A percentile compares a stretch with the other conserved stretches of the same genome.
phyloP scores from a whole-genome alignment of 768 basidiomycete genomes.

The Agaricus subrufescens region DNA sequence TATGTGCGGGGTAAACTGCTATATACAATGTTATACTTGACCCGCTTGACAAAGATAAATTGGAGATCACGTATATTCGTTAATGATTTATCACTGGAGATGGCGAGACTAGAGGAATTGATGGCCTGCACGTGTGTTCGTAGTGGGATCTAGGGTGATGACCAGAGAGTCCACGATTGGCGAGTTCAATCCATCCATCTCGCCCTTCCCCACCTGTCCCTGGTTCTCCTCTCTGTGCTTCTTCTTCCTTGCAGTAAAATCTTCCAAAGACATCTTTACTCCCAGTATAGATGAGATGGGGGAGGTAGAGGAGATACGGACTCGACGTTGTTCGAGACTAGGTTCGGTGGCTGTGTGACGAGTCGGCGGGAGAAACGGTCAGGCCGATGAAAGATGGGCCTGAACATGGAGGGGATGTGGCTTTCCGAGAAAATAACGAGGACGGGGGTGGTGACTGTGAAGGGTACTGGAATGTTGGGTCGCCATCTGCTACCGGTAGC shows the following conservation, averaged over 20 bases:
- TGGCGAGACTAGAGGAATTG: no score
- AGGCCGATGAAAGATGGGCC: no score
- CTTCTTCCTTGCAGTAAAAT: constrained; percentile 53
- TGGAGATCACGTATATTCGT: not conserved
- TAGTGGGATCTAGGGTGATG: no score
- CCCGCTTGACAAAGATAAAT: not conserved
- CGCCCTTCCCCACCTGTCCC: not conserved
- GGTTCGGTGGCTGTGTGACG: not conserved
- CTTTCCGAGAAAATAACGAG: no score
- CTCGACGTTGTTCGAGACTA: no score
- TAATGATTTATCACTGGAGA: no score
- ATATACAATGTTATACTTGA: not conserved
- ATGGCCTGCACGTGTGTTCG: not conserved
- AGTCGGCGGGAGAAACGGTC: not conserved
- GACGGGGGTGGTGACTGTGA: not conserved
- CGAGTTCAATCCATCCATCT: not conserved
- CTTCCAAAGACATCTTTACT: constrained; percentile 56
- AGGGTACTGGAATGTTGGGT: not conserved
- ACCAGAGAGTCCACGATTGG: not conserved
- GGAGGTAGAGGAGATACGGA: not conserved
- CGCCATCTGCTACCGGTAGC: not conserved
- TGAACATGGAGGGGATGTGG: no score
- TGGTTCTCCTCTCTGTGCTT: constrained; percentile 41
- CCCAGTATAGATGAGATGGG: constrained; percentile 24
- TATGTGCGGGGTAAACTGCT: not conserved